Base-by-base conservation (phyloP, 2,329 filamentous ascomycete species). In the Myrmaecium sp. region DNA sequence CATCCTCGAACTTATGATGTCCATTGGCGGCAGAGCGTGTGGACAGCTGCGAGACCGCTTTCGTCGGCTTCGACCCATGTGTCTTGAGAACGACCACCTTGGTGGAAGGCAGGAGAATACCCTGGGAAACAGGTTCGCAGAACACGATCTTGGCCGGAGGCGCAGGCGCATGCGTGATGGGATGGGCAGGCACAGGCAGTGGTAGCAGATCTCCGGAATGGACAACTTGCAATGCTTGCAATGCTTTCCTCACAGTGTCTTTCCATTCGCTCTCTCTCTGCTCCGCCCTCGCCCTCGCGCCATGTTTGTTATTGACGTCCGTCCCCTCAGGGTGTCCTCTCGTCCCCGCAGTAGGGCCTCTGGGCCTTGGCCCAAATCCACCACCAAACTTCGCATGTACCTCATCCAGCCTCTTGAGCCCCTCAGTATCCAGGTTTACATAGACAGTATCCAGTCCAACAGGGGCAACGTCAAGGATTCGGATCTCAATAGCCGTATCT, bases 121-220 rank as follows among this genome's bases (percentile, higher is more conserved):
- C 89, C 51, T 98, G 89, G 5, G 80, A 72, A 10, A 95, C 83
- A 6, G 89, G 89, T 48, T 98, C 89, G 47, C 84, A 95, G n/a
- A 91, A 70, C 25, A 80, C 73, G 33, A 95, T 79, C 52, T 77
- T 83, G 21, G 81, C 89, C 0, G 84, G 82, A 21, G 81, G 80
- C 9, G 82, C 69, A 14, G 80, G 72, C 11, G 79, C 69, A 51
- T 93, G 82, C 6, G 83, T 92, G 35, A 92, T 75, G 8, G 83
- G 77, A 51, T 94, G 83, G 3, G 82, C 54, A 5, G 66, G 62
- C n/a, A 73, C 69, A 6, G 78, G 70, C 15, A 95, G 60, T 8
- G 81, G 79, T 21, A 98, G 58, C 6, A 86, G 51, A 49, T 95
- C 86, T 12, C 83, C 83, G 1, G 72, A 64, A 42, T 94, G 89